These are phyloP conservation scores for Hyaloperonospora brassicae DNA, from an alignment of 352 stramenopile genomes.

Conservation along the genomic window DNA sequence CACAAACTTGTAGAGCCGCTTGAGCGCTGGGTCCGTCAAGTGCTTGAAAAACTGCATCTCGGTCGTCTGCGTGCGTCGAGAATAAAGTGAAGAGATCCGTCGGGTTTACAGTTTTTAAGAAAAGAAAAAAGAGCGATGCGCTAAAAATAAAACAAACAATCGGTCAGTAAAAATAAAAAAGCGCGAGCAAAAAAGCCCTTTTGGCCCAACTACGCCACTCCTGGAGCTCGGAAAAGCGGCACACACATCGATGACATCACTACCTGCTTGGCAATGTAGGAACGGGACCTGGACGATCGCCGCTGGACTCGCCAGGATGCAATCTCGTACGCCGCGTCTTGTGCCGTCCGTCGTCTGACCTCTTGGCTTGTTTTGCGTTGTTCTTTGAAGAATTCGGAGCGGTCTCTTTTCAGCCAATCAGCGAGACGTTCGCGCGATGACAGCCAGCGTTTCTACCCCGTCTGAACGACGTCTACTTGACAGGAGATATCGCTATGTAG, in stretches of 20 bases:
- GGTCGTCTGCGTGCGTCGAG: background rate
- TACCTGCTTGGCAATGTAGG: no score
- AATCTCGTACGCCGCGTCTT: slow-evolving; percentile 11
- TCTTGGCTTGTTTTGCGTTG: slow-evolving; percentile 22
- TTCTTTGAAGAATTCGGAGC: slow-evolving; percentile 21
- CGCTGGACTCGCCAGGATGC: slow-evolving; percentile 6
- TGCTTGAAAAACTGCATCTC: slow-evolving; percentile 85
- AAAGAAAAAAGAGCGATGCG: no score
- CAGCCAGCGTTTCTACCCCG: no score
- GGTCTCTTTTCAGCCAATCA: slow-evolving; percentile 2
- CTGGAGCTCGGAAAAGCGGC: no score
- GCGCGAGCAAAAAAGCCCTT: background rate
- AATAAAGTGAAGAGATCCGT: background rate
- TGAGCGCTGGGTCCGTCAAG: slow-evolving; percentile 81
- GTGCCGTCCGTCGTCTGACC: slow-evolving; percentile 1
- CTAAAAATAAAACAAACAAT: slow-evolving; percentile 4
- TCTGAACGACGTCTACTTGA: no score
- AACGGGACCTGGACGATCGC: background rate
- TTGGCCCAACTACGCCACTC: no score
- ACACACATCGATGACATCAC: no score
- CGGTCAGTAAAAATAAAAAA: slow-evolving; percentile 8
- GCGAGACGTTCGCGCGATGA: background rate
- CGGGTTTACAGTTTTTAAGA: slow-evolving; percentile 2
- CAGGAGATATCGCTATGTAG: no score
- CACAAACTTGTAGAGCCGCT: slow-evolving; percentile 88